A percentile compares a stretch with the other conserved stretches of the same genome.
These are phyloP conservation scores for Brassica rapa DNA, from an alignment of 345 rosid species.

Conservation along the genomic window DNA sequence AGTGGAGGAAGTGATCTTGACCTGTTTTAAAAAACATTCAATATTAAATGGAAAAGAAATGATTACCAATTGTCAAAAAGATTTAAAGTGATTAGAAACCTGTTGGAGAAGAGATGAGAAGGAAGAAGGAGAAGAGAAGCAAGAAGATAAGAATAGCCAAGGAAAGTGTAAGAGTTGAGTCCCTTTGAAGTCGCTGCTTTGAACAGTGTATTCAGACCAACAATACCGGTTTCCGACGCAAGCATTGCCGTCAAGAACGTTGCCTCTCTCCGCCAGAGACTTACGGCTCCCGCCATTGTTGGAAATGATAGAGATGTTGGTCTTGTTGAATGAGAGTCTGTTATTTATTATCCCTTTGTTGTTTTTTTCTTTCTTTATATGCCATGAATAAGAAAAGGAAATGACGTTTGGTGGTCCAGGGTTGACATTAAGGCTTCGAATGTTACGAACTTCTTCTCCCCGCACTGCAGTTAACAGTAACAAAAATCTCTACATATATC, in stretches of 20 bases:
- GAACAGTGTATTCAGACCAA: conserved; percentile 65
- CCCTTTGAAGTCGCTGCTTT: conserved; percentile 72
- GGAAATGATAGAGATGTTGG: neutral
- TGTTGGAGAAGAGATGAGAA: conserved; percentile 62
- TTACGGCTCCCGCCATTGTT: conserved; percentile 39
- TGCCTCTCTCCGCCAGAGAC: conserved; percentile 46
- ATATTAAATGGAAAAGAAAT: neutral
- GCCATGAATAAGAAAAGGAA: neutral
- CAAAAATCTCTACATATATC: too few relatives aligned
- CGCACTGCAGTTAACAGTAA: too few relatives aligned
- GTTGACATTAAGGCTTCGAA: too few relatives aligned
- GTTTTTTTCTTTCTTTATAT: neutral
- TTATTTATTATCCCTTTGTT: neutral
- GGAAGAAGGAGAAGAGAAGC: conserved; percentile 81
- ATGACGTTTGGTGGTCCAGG: neutral
- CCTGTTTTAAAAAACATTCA: conserved; percentile 18
- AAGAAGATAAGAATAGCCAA: conserved; percentile 66
- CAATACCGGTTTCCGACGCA: conserved; percentile 51
- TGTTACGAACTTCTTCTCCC: too few relatives aligned
- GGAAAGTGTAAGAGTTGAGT: conserved; percentile 63
- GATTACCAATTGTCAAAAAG: neutral
- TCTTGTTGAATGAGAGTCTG: neutral
- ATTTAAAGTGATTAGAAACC: conserved; percentile 39
- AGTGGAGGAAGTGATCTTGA: conserved; percentile 37
- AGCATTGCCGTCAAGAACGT: conserved; percentile 62